A percentile compares a stretch with the other conserved stretches of the same genome.
Conservation (phyloP, 2,329 filamentous ascomycete species). For the Hymenotorrendiella dingleyae region DNA sequence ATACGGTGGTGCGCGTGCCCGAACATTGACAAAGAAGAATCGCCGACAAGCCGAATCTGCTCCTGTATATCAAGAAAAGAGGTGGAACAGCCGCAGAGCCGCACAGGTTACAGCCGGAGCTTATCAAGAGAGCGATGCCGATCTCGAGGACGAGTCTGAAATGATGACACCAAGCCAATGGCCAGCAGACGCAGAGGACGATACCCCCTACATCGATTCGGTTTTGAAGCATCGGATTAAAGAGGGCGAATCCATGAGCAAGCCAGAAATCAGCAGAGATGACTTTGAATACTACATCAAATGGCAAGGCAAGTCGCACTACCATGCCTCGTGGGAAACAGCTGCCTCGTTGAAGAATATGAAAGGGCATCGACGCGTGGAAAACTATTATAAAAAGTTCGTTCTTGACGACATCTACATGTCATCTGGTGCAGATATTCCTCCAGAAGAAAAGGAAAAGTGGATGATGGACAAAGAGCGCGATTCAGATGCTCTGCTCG, state of each 20-base stretch:
- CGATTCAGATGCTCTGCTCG: slow-evolving; percentile 78
- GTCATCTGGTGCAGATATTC: slow-evolving; percentile 65
- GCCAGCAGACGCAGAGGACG: slow-evolving; percentile 64
- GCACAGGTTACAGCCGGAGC: slow-evolving; percentile 61
- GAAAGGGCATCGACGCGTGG: slow-evolving; percentile 80
- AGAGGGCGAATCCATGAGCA: slow-evolving; percentile 55
- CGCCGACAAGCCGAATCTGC: slow-evolving; percentile 66
- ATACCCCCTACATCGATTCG: slow-evolving; percentile 80
- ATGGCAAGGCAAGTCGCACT: slow-evolving; percentile 93
- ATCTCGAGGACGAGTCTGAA: slow-evolving; percentile 60
- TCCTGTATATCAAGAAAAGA: slow-evolving; percentile 69
- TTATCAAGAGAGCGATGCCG: slow-evolving; percentile 62
- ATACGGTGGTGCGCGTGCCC: slow-evolving; percentile 71
- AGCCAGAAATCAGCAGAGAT: slow-evolving; percentile 52
- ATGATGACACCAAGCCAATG: slow-evolving; percentile 64
- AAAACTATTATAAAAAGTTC: slow-evolving; percentile 88
- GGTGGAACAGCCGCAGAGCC: slow-evolving; percentile 84
- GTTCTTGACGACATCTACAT: slow-evolving; percentile 76
- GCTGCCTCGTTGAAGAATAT: slow-evolving; percentile 68
- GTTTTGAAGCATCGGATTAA: slow-evolving; percentile 81
- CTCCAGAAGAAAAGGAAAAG: slow-evolving; percentile 83
- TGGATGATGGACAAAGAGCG: slow-evolving; percentile 94
- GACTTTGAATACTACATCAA: slow-evolving; percentile 94
- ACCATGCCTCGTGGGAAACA: slow-evolving; percentile 93
- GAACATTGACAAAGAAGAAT: slow-evolving; percentile 68